A percentile compares a stretch with the other conserved stretches of the same genome.
These are phyloP conservation scores for Coemansia sp. DNA, from an alignment of 192 early-diverging fungal species.

Conservation along the genomic window DNA sequence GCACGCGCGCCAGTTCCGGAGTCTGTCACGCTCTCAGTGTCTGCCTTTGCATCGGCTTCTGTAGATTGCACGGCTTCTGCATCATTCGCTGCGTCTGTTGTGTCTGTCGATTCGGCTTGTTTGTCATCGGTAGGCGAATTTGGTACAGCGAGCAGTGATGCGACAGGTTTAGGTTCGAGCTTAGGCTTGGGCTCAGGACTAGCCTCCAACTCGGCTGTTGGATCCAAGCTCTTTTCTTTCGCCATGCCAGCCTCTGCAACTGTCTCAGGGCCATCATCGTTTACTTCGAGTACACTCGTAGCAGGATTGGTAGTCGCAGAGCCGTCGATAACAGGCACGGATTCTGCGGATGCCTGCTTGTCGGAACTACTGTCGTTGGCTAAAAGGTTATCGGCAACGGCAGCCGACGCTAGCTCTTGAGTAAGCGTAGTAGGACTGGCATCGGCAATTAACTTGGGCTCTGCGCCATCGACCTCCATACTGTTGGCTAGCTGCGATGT, in stretches of 20 bases:
- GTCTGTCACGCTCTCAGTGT: background rate
- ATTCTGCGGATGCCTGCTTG: background rate
- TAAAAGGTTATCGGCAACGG: background rate
- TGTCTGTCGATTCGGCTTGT: background rate
- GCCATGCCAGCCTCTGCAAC: background rate
- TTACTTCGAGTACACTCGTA: background rate
- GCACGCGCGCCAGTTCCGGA: background rate
- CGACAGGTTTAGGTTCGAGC: background rate
- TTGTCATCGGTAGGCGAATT: background rate
- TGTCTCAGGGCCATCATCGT: background rate
- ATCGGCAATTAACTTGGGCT: background rate
- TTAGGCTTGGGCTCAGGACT: background rate
- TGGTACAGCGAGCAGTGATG: background rate
- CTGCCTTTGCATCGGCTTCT: background rate
- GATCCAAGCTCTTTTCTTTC: background rate
- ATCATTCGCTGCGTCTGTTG: background rate
- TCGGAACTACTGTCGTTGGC: background rate
- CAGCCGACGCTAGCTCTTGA: background rate
- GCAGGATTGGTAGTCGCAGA: background rate
- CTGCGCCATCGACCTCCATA: conserved; percentile 14
- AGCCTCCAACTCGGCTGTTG: background rate
- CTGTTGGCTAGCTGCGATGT: background rate
- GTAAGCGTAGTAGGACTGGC: background rate
- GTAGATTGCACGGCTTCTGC: background rate
- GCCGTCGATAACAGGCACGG: background rate